Evolutionary conservation across 2,329 filamentous ascomycete species (phyloP), one percentile per base, ranked within the genome.

Genomic region (Rutstroemia sydowiana): DNA sequence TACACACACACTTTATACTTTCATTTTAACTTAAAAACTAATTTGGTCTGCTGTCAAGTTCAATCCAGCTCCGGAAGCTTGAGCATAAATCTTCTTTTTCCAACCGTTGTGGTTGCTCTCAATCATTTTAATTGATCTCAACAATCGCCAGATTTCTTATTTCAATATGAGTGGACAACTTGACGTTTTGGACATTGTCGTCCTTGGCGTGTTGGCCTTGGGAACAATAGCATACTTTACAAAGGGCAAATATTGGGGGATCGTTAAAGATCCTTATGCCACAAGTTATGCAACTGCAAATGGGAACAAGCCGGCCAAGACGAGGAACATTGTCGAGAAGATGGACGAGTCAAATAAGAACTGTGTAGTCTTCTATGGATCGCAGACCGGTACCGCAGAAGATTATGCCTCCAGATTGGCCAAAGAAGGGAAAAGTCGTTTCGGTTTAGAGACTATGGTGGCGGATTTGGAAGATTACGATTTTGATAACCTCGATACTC

Each of bases 391-490:
- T 64, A 98, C 93, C 37, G 93, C 93, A 45, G 95, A 98, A 73
- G 93, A 98, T 70, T 98, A 98, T 67, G 95, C 93, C 59, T 95
- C 92, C 11, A 82, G 95, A 63, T 75, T 98, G 62, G 90, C 93
- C 60, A 98, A 98, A 77, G 93, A 98, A 72, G 93, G 93, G 65
- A 92, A 92, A 70, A 95, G 92, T 65, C 82, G 93, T 57, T 98
- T 95, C 68, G 93, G 93, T 34, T 78, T 98, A 57, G 95, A 95
- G 73, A 96, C 92, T 57, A 97, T 98, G 91, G 90, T 95, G 14
- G 93, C 92, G 50, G 93, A 98, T 71, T 76, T 98, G 57, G 93
- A 98, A 71, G 93, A 98, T 62, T 98, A 95, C 71, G 93, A 98
- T 68, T 96, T 84, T 65, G 92, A 97, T 49, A 96, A 91, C 65